Percentiles rank a stretch among this genome's conserved stretches.
Evolutionary conservation across 805 yeast genomes (phyloP).

Genomic region (Myxozyma nipponensis): DNA sequence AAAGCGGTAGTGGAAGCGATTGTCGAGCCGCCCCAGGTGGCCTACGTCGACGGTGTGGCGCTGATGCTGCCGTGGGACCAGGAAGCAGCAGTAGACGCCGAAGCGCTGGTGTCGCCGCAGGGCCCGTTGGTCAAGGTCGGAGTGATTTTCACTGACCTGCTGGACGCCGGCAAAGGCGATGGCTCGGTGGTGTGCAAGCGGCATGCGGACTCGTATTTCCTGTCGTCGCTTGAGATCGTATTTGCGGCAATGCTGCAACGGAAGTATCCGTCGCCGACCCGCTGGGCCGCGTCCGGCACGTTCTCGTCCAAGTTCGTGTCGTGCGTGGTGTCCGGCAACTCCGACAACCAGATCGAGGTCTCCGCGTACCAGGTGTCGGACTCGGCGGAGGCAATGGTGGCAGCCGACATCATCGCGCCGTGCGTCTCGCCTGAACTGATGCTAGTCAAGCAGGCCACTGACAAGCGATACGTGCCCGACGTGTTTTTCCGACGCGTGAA

Average conservation of each 20-base stretch:
- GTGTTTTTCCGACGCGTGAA: conserved; percentile 78
- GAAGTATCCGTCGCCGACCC: conserved; percentile 56
- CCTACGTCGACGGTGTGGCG: conserved; percentile 80
- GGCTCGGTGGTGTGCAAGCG: conserved; percentile 91
- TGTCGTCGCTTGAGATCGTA: conserved; percentile 79
- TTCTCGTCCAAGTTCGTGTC: conserved; percentile 91
- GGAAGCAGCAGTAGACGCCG: conserved; percentile 51
- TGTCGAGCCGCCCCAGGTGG: conserved; percentile 86
- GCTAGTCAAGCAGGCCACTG: conserved; percentile 69
- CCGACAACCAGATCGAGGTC: conserved; percentile 83
- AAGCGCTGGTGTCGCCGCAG: conserved; percentile 41
- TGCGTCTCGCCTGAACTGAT: conserved; percentile 88
- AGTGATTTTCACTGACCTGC: conserved; percentile 79
- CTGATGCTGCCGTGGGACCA: conserved; percentile 52
- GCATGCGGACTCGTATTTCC: conserved; percentile 84
- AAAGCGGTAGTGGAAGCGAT: conserved; percentile 93
- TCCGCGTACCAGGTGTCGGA: conserved; percentile 84
- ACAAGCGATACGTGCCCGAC: conserved; percentile 86
- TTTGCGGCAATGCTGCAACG: conserved; percentile 80
- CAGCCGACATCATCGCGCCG: conserved; percentile 80
- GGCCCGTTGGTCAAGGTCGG: conserved; percentile 76
- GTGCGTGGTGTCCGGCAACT: conserved; percentile 89
- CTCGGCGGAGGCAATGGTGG: conserved; percentile 80
- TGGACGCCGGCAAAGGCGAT: conserved; percentile 80
- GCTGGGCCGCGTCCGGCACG: conserved; percentile 57